phyloP scores from a whole-genome alignment of 2,329 filamentous ascomycete genomes.

The Daldinia sp. region DNA sequence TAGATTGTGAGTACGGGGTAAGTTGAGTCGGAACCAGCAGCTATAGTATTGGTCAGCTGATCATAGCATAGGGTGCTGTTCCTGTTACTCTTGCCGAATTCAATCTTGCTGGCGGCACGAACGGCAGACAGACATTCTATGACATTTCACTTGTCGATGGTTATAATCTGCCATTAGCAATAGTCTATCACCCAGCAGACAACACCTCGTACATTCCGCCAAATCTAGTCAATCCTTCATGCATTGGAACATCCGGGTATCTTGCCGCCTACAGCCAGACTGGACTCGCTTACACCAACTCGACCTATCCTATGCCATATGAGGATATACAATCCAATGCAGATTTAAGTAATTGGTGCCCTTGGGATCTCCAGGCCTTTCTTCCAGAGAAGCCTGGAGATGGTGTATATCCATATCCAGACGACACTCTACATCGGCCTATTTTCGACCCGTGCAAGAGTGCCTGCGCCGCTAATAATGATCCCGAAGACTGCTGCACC shows the following conservation, averaged over 20 bases:
- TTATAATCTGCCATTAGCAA: slow-evolving; percentile 81
- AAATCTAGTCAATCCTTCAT: slow-evolving; percentile 81
- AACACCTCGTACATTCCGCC: slow-evolving; percentile 77
- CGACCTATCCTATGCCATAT: slow-evolving; percentile 74
- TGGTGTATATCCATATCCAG: slow-evolving; percentile 84
- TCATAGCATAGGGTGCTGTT: slow-evolving; percentile 69
- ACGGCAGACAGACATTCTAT: slow-evolving; percentile 77
- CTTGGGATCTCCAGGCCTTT: slow-evolving; percentile 79
- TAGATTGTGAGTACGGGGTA: slow-evolving; percentile 78
- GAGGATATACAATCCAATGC: slow-evolving; percentile 69
- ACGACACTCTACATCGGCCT: slow-evolving; percentile 77
- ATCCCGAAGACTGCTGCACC: slow-evolving; percentile 79
- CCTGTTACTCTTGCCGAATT: slow-evolving; percentile 86
- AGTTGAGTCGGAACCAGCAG: slow-evolving; percentile 51
- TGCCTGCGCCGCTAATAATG: slow-evolving; percentile 77
- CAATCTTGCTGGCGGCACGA: slow-evolving; percentile 75
- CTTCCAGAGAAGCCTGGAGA: slow-evolving; percentile 77
- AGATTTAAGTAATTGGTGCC: slow-evolving; percentile 78
- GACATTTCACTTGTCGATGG: slow-evolving; percentile 88
- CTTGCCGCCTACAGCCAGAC: slow-evolving; percentile 67
- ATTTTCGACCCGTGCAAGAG: slow-evolving; percentile 83
- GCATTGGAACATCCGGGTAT: slow-evolving; percentile 76
- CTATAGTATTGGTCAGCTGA: slow-evolving; percentile 16
- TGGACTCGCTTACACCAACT: slow-evolving; percentile 72
- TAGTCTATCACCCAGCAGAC: slow-evolving; percentile 69